Evolutionary conservation across 1,139 yeast genomes (phyloP).

Genomic region (Zhuliangozyma blackwelliae): DNA sequence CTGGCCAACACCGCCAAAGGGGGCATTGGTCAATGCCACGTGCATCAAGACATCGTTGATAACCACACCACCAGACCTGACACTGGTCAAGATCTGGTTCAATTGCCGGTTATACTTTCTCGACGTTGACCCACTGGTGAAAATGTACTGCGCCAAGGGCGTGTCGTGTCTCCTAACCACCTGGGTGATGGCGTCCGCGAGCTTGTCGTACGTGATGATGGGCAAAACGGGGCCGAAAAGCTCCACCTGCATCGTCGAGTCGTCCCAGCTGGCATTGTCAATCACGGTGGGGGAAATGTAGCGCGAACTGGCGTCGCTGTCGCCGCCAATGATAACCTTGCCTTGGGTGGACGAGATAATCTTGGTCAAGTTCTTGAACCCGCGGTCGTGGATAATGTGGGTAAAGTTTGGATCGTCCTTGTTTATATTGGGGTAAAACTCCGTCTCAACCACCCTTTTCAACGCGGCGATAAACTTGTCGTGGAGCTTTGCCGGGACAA

Average conservation of each 20-base stretch:
- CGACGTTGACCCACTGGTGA: slow-evolving; percentile 43
- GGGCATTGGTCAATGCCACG: slow-evolving; percentile 65
- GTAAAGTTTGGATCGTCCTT: slow-evolving; percentile 43
- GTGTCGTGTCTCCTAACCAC: slow-evolving; percentile 61
- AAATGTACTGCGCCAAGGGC: slow-evolving; percentile 84
- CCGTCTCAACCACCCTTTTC: slow-evolving; percentile 36
- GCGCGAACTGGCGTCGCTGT: slow-evolving; percentile 37
- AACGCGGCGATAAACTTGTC: slow-evolving; percentile 49
- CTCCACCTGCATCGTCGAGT: slow-evolving; percentile 71
- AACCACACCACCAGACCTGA: slow-evolving; percentile 73
- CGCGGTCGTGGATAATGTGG: slow-evolving; percentile 59
- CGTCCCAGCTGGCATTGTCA: slow-evolving; percentile 57
- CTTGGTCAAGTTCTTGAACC: slow-evolving; percentile 49
- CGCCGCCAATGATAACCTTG: slow-evolving; percentile 53
- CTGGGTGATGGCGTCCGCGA: slow-evolving; percentile 44
- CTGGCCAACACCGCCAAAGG: slow-evolving; percentile 88
- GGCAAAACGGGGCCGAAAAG: slow-evolving; percentile 88
- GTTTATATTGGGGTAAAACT: slow-evolving; percentile 31
- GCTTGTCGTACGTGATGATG: slow-evolving; percentile 50
- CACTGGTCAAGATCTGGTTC: slow-evolving; percentile 43
- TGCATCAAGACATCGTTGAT: slow-evolving; percentile 75
- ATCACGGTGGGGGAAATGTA: slow-evolving; percentile 76
- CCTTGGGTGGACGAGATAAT: slow-evolving; percentile 57
- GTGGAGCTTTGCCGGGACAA: slow-evolving; percentile 58
- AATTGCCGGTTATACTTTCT: slow-evolving; percentile 44